phyloP scores from a whole-genome alignment of 192 early-diverging fungal species.

The Pilobolus umbonatus region DNA sequence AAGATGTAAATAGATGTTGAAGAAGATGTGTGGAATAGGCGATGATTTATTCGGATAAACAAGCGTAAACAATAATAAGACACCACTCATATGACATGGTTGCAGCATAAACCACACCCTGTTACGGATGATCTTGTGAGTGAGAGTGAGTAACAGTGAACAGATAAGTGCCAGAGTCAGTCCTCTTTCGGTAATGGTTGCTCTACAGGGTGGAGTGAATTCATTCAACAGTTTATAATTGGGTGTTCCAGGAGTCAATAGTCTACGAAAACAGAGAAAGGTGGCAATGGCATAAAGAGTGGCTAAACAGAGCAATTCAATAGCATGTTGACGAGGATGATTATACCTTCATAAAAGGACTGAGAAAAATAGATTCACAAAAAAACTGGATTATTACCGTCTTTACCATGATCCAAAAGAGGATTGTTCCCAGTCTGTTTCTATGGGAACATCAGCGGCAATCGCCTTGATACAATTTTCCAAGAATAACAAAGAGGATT shows the following conservation, averaged over 20 bases:
- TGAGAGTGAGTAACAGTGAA: conserved; percentile 36
- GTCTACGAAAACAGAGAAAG: conserved; percentile 31
- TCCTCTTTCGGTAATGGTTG: conserved; percentile 27
- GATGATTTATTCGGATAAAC: conserved; percentile 38
- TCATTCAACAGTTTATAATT: conserved; percentile 21
- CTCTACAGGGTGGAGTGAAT: conserved; percentile 21
- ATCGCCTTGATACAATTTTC: conserved; percentile 2
- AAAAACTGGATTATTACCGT: background rate
- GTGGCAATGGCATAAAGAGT: conserved; percentile 33
- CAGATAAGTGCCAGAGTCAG: conserved; percentile 27
- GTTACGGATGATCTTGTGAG: conserved; percentile 39
- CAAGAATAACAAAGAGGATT: conserved; percentile 9
- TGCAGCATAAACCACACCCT: conserved; percentile 43
- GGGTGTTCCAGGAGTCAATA: conserved; percentile 14
- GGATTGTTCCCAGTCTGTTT: conserved; percentile 46
- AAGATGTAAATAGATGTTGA: conserved; percentile 52
- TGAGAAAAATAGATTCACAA: no score
- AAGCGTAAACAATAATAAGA: conserved; percentile 41
- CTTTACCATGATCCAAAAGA: conserved; percentile 47
- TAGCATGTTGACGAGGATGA: conserved; percentile 43
- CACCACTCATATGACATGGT: conserved; percentile 51
- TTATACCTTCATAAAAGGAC: conserved; percentile 47
- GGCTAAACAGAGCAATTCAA: conserved; percentile 39
- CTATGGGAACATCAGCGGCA: conserved; percentile 36
- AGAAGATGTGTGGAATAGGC: conserved; percentile 34